Percentiles rank a stretch among this genome's conserved stretches.
These are phyloP conservation scores for Vitis hybrid DNA, from an alignment of 177 flowering plant species.

Conservation along the genomic window DNA sequence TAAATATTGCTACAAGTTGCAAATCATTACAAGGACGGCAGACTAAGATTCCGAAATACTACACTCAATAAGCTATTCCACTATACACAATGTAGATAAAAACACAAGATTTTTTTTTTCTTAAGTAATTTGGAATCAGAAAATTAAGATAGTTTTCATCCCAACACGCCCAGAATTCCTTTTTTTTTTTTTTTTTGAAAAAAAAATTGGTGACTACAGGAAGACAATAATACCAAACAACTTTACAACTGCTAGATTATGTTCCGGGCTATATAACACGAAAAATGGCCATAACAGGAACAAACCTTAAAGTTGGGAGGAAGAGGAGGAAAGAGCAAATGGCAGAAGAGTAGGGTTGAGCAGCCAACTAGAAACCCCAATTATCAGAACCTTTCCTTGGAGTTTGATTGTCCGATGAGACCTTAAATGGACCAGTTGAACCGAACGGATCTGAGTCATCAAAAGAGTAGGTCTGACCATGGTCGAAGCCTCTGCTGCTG, in stretches of 20 bases:
- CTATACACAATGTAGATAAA: no score
- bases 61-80: no score
- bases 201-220: neutral
- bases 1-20: no score
- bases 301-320: neutral
- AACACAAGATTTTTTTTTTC: no score
- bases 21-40: no score
- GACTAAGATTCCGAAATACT: no score
- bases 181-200: no score
- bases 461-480: constrained; percentile 44
- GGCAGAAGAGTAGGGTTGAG: neutral
- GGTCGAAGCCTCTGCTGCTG: constrained; percentile 61
- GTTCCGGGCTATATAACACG: constrained; percentile 21
- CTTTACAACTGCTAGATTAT: constrained; percentile 7
- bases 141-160: no score
- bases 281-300: neutral
- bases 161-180: no score
- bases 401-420: constrained; percentile 32
- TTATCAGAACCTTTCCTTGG: constrained; percentile 39
- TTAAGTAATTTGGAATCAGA: no score
- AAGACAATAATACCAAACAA: constrained; percentile 4
- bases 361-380: constrained; percentile 39
- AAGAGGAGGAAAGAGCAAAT: neutral
- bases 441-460: constrained; percentile 74
- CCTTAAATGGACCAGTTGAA: constrained; percentile 57